These are phyloP conservation scores for Ehretia macrophylla DNA, from an alignment of 257 asterid genomes.

Conservation along the genomic window DNA sequence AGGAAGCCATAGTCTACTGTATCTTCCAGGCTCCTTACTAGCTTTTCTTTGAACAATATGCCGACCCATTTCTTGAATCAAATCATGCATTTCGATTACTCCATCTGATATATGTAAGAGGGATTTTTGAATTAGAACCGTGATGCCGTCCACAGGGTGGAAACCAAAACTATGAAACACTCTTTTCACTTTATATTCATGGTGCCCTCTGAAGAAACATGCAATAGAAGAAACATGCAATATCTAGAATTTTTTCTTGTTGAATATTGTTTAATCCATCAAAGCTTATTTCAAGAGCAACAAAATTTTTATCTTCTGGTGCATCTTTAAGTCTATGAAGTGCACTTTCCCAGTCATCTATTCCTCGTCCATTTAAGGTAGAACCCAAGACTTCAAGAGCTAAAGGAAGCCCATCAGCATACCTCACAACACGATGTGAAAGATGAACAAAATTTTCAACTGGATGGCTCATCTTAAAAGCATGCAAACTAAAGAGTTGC, in stretches of 20 bases:
- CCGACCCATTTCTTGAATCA: too few species aligned
- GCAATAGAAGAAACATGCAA: too few species aligned
- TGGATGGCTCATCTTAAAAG: conserved; percentile 16
- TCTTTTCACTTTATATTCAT: too few species aligned
- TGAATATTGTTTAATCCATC: conserved; percentile 2
- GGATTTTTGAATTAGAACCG: too few species aligned
- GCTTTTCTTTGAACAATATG: too few species aligned
- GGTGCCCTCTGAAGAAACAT: neutral
- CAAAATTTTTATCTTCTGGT: conserved; percentile 8
- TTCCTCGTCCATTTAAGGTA: conserved; percentile 4
- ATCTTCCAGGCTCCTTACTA: too few species aligned
- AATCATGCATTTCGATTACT: too few species aligned
- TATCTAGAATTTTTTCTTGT: conserved; percentile 1
- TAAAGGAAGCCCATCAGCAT: conserved; percentile 12
- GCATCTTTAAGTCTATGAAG: conserved; percentile 6
- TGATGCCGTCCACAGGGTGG: too few species aligned
- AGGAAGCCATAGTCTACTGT: too few species aligned
- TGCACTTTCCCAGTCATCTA: neutral
- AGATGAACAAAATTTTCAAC: neutral
- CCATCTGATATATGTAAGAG: too few species aligned
- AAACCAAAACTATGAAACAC: too few species aligned
- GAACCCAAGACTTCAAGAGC: conserved; percentile 18
- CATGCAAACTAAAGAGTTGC: conserved; percentile 12
- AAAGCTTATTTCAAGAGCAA: conserved; percentile 13
- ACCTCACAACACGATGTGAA: neutral